A percentile compares a stretch with the other conserved stretches of the same genome.
These are phyloP conservation scores for Colletotrichum graminicola DNA, from an alignment of 2,329 filamentous ascomycete species.

Conservation along the genomic window DNA sequence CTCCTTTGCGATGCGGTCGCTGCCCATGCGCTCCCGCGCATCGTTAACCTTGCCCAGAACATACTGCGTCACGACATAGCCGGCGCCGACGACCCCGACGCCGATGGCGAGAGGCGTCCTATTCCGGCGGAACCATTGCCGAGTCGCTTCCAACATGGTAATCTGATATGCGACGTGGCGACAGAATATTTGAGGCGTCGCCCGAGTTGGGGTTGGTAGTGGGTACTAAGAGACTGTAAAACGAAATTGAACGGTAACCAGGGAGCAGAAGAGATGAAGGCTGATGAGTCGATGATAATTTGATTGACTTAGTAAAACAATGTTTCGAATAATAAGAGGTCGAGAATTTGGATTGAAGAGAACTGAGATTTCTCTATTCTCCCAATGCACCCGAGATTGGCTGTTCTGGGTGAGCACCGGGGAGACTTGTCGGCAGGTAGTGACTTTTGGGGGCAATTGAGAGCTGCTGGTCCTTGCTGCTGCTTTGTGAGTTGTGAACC, in stretches of 20 bases:
- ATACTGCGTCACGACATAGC: constrained; percentile 95
- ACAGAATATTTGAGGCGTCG: background rate
- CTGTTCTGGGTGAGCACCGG: constrained; percentile 24
- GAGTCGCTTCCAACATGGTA: constrained; percentile 76
- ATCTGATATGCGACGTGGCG: constrained; percentile 35
- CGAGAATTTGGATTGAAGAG: constrained; percentile 15
- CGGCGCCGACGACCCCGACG: constrained; percentile 86
- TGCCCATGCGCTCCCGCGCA: constrained; percentile 95
- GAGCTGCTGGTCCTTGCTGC: constrained; percentile 10
- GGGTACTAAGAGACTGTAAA: background rate
- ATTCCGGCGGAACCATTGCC: constrained; percentile 93
- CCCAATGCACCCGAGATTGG: constrained; percentile 24
- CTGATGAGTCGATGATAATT: background rate
- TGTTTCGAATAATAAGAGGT: constrained; percentile 1
- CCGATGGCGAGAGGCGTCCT: constrained; percentile 90
- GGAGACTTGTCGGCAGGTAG: constrained; percentile 37
- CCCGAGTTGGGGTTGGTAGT: background rate
- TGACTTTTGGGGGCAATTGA: constrained; percentile 11
- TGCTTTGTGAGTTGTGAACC: constrained; percentile 29
- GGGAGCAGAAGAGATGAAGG: background rate
- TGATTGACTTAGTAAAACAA: constrained; percentile 1
- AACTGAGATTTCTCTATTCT: background rate
- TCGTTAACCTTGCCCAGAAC: constrained; percentile 91
- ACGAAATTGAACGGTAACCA: background rate
- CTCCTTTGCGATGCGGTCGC: constrained; percentile 94